Evolutionary conservation across 1,284 basidiomycete genomes (phyloP), one percentile per base, ranked within the genome.

Genomic region (Irpex rosettiformis): DNA sequence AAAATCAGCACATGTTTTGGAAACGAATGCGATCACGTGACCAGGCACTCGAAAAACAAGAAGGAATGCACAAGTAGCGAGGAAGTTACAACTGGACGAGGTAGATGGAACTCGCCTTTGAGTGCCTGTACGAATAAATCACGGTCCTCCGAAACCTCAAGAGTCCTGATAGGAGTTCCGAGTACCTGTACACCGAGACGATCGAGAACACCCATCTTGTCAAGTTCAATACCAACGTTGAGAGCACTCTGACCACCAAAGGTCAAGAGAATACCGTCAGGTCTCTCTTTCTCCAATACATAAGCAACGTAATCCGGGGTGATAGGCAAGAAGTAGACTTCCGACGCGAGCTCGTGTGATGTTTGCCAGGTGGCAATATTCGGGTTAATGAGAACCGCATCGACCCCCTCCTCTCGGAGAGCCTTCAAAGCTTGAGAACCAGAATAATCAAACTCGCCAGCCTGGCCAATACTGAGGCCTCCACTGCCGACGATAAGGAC

Each of bases 361-460:
- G 95, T 97, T 75, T 96, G 94, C 86, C 94, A 96, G 52, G 95
- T 97, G 53, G 96, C 94, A 65, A 98, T 98, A 73, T 98, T 98
- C 53, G 96, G 95, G 75, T 98, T 98, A 74, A 98, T 94, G 62
- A 99, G 87, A 63, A 99, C 89, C 29, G 96, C 95, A 66, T 96
- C 87, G 61, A 98, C 89, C 56, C 96, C 95, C 71, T 95, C 94
- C 74, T 99, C 97, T 61, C 90, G 86, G 59, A 99, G 88, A 11
- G 97, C 97, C 76, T 99, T 99, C 77, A 99, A 89, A 29, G 97
- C 97, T 77, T 99, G 97, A 6, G 96, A 98, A 49, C 92, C 97
- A 27, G 95, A 98, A 77, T 99, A 99, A 75, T 99, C 97, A 75
- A 99, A 99, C 76, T 99, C 97, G 74, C 97, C 97, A 3, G 97